Evolutionary conservation across 768 basidiomycete genomes (phyloP).

Genomic region (Termitomyces sp.): DNA sequence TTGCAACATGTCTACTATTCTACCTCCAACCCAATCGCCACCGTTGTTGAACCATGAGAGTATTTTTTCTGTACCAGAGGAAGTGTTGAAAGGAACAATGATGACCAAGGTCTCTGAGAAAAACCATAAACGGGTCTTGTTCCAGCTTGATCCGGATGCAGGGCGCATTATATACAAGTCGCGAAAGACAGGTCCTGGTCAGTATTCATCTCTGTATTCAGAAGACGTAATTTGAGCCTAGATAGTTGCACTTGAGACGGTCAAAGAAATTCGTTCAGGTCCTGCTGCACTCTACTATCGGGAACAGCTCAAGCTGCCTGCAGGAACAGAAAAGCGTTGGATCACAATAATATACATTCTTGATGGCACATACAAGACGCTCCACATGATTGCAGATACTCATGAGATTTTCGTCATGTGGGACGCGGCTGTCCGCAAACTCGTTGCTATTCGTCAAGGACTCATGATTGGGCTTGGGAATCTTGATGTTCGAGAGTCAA

Average conservation of each 20-base stretch:
- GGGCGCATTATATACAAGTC: constrained; percentile 72
- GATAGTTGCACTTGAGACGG: constrained; percentile 77
- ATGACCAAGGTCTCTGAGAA: constrained; percentile 82
- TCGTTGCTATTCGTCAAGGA: constrained; percentile 61
- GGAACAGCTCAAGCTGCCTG: constrained; percentile 58
- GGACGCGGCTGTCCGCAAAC: constrained; percentile 53
- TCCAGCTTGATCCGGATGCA: constrained; percentile 70
- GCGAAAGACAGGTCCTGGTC: constrained; percentile 53
- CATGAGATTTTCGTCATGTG: constrained; percentile 41
- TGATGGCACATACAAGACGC: constrained; percentile 74
- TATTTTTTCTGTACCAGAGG: constrained; percentile 6
- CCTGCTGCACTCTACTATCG: constrained; percentile 67
- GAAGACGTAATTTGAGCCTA: not conserved
- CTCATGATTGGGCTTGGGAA: constrained; percentile 66
- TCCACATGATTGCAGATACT: constrained; percentile 76
- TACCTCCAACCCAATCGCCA: not conserved
- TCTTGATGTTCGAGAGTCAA: constrained; percentile 52
- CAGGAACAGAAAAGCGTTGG: constrained; percentile 66
- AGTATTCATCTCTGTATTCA: constrained; percentile 19
- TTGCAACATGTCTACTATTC: not conserved
- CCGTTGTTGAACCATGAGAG: not conserved
- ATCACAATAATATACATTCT: constrained; percentile 82
- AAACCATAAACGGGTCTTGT: constrained; percentile 60
- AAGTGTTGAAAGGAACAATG: constrained; percentile 37
- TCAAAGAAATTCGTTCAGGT: constrained; percentile 81